These are phyloP conservation scores for Austropuccinia psidii DNA, from an alignment of 1,284 basidiomycete genomes.

Conservation along the genomic window DNA sequence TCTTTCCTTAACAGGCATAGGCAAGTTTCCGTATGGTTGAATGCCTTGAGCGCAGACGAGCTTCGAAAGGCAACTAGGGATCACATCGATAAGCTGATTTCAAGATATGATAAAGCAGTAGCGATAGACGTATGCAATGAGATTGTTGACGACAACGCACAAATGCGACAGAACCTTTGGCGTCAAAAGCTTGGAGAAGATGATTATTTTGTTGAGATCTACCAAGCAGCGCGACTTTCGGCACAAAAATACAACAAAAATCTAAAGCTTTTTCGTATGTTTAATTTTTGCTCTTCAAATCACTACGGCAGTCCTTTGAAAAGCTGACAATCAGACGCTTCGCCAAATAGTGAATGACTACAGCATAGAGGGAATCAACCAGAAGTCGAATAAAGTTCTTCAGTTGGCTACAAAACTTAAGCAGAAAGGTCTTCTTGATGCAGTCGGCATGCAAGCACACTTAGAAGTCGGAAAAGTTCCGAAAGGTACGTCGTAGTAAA, in stretches of 20 bases:
- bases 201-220: not conserved
- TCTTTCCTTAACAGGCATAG: not conserved
- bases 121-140: constrained; percentile 1
- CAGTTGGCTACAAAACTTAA: constrained; percentile 1
- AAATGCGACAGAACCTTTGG: not conserved
- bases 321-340: not conserved
- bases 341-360: not conserved
- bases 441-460: not conserved
- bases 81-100: not conserved
- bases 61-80: not conserved
- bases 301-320: not conserved
- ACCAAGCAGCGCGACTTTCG: not conserved
- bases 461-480: constrained; percentile 6
- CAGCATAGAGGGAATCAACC: not conserved
- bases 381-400: constrained; percentile 1
- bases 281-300: not conserved
- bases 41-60: not conserved
- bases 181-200: not conserved
- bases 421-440: not conserved
- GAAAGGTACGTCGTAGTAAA: not conserved
- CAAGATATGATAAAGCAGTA: not conserved
- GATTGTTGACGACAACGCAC: not conserved
- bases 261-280: not conserved
- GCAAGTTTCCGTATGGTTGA: not conserved
- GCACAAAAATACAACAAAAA: not conserved